These are phyloP conservation scores for Trichoderma atrobrunneum DNA, from an alignment of 2,329 filamentous ascomycete genomes.

Conservation along the genomic window DNA sequence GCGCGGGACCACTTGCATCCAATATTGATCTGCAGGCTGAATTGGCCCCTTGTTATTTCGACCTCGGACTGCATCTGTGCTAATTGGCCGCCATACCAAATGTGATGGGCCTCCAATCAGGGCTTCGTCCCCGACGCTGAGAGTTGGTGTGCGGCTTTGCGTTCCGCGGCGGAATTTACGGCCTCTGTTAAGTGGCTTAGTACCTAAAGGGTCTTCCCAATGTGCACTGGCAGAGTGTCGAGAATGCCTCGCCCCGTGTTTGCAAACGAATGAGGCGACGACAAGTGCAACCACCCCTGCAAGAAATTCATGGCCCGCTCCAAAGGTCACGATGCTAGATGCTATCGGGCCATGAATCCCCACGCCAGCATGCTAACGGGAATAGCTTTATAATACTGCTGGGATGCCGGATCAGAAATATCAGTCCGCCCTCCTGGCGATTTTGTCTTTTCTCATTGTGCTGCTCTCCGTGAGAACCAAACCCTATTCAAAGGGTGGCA, in stretches of 20 bases:
- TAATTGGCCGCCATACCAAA: not conserved
- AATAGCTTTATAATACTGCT: not conserved
- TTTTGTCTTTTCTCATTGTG: not conserved
- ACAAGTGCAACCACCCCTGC: conserved; percentile 8
- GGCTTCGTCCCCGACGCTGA: not conserved
- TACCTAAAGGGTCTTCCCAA: not conserved
- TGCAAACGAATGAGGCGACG: conserved; percentile 4
- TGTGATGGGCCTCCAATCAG: not conserved
- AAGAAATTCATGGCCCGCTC: not conserved
- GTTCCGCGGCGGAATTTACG: not conserved
- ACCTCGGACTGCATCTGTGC: conserved; percentile 1
- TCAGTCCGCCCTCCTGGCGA: not conserved
- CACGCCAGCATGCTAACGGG: not conserved
- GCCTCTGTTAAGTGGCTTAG: not conserved
- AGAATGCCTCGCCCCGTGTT: conserved; percentile 8
- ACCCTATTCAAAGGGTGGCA: not conserved
- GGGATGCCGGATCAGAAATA: not conserved
- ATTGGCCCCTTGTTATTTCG: conserved; percentile 2
- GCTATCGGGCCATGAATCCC: not conserved
- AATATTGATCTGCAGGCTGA: conserved; percentile 16
- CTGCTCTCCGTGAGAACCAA: not conserved
- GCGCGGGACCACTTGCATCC: not conserved
- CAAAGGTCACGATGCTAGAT: conserved; percentile 5
- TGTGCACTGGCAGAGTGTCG: not conserved
- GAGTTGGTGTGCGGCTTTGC: not conserved